Conservation (phyloP, 495 filamentous ascomycete species). For the Lasiosphaeria miniovina region DNA sequence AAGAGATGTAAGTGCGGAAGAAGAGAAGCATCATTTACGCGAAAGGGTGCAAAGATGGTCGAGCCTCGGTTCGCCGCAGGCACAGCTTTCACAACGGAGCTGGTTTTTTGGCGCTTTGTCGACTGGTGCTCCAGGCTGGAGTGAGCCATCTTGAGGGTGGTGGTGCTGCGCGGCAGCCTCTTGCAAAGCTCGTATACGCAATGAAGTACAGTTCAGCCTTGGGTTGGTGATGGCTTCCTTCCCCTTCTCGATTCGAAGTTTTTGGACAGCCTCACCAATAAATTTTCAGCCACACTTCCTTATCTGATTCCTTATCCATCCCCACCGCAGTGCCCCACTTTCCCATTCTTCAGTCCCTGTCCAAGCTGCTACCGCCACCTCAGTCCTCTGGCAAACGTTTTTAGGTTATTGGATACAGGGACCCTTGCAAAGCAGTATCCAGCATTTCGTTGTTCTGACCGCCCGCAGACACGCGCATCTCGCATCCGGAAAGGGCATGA, state of each 20-base stretch:
- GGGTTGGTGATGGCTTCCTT: slow-evolving; percentile 9
- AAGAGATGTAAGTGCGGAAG: slow-evolving; percentile 11
- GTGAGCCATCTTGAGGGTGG: slow-evolving; percentile 41
- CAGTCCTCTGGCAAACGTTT: too few species aligned
- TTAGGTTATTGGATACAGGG: too few species aligned
- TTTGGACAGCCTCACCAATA: slow-evolving; percentile 25
- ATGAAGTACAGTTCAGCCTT: neutral
- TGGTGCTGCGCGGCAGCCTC: slow-evolving; percentile 8
- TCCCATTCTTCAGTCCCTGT: too few species aligned
- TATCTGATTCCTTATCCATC: neutral
- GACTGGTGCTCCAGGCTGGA: slow-evolving; percentile 51
- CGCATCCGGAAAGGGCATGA: neutral
- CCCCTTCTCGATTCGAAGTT: slow-evolving; percentile 16
- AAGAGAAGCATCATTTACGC: slow-evolving; percentile 56
- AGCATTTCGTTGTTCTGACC: neutral
- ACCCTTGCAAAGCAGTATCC: too few species aligned
- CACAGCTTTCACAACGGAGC: slow-evolving; percentile 33
- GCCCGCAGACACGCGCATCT: neutral
- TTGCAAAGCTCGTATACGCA: slow-evolving; percentile 1
- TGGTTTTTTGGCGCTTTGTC: slow-evolving; percentile 66
- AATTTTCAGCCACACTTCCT: slow-evolving; percentile 25
- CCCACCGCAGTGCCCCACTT: too few species aligned
- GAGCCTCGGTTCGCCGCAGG: slow-evolving; percentile 47
- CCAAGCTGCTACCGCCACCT: too few species aligned
- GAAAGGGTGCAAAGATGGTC: slow-evolving; percentile 84